Conservation (phyloP, 129 eudicot genomes). For the Erigeron canadensis region DNA sequence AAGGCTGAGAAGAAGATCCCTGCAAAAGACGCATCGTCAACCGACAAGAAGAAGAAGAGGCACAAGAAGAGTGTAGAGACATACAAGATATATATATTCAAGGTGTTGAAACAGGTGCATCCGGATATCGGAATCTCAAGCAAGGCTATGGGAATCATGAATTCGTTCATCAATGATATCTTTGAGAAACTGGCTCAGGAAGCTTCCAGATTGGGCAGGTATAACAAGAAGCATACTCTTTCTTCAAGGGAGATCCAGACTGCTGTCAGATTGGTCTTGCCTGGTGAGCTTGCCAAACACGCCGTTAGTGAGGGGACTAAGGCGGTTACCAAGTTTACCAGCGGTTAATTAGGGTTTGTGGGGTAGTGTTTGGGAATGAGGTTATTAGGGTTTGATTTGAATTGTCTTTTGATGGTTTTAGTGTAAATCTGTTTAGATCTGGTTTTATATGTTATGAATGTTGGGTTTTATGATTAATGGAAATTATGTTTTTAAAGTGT, state of each 20-base stretch:
- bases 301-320: constrained; percentile 34
- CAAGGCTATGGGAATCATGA: too few relatives aligned
- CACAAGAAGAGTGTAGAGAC: constrained; percentile 28
- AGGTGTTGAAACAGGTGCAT: too few relatives aligned
- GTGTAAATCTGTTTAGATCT: neutral
- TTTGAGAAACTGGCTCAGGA: constrained; percentile 35
- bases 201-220: constrained; percentile 22
- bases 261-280: constrained; percentile 28
- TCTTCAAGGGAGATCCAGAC: constrained; percentile 34
- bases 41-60: constrained; percentile 33
- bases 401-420: neutral
- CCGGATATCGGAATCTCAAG: too few relatives aligned
- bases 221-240: constrained; percentile 30
- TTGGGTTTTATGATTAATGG: neutral
- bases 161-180: constrained; percentile 19
- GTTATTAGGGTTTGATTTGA: neutral
- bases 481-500: neutral
- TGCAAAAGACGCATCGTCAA: constrained; percentile 22
- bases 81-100: constrained; percentile 33
- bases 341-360: constrained; percentile 3
- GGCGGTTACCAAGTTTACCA: constrained; percentile 31
- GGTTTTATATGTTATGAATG: neutral
- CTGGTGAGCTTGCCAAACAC: constrained; percentile 30
- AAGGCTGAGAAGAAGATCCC: constrained; percentile 35
- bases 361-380: neutral